A percentile compares a stretch with the other conserved stretches of the same genome.
Conservation (phyloP, 176 grass and related monocot species). For the Metroxylon sagu region DNA sequence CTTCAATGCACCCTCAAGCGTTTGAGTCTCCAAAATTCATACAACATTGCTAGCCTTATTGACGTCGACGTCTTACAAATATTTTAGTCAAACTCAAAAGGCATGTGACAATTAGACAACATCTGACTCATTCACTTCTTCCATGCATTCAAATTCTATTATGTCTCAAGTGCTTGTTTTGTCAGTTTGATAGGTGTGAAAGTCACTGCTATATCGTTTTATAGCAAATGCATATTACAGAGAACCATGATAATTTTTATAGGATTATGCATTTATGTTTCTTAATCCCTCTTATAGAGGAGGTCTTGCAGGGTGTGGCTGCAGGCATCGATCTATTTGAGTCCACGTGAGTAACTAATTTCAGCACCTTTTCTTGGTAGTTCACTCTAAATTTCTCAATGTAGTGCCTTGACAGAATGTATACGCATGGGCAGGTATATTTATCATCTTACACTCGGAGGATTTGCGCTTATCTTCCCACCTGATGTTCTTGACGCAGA, state of each 20-base stretch:
- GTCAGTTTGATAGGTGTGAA: no score
- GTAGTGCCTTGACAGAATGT: background rate
- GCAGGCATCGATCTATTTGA: conserved; percentile 89
- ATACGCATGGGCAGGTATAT: conserved; percentile 52
- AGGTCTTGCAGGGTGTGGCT: conserved; percentile 87
- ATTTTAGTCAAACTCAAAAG: no score
- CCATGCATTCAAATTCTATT: no score
- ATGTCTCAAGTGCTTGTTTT: no score
- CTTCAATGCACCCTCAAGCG: no score
- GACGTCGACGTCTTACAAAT: no score
- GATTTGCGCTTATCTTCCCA: conserved; percentile 80
- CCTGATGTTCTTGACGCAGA: conserved; percentile 48
- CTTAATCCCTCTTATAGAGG: conserved; percentile 42
- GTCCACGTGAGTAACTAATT: conserved; percentile 47
- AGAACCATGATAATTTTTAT: background rate
- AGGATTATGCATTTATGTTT: background rate
- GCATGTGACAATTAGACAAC: no score
- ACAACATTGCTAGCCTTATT: no score
- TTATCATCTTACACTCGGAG: conserved; percentile 89
- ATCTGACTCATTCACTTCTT: no score
- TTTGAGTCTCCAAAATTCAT: no score
- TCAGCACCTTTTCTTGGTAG: background rate
- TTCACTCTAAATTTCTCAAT: background rate
- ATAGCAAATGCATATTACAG: no score
- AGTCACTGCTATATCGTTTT: no score